Evolutionary conservation across 225 moss, liverwort and hornwort genomes (phyloP), one percentile per base, ranked within the genome.

Genomic region (Marchantia paleacea): DNA sequence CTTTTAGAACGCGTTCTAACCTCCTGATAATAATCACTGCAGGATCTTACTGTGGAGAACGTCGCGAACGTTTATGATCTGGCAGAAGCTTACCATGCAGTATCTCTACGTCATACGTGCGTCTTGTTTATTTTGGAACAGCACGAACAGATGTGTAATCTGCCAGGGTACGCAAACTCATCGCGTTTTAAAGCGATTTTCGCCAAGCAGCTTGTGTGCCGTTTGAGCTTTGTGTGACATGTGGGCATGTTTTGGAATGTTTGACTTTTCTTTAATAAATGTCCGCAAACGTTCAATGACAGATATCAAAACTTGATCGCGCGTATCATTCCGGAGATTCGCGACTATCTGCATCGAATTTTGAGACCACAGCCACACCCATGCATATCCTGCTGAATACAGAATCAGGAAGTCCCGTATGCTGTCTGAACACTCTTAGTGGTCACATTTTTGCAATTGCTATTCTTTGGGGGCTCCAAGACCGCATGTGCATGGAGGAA

Each of bases 61-160:
- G 97, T 99, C 70, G 85, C 92, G 66, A 91, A 88, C 80, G 91
- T 99, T 10, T 99, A 92, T 73, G 97, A 99, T 77, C 88, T 99
- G 89, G 93, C 95, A 70, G 97, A 99, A 85, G 92, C 97, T 52
- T 99, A 95, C 74, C 97, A 99, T 87, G 97, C 97, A 49, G 80
- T 93, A 30, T 95, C 93, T 75, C 92, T 97, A 29, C 86, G 93
- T 83, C 95, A 97, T 85, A 97, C 95, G 25, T 97, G 97, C 85
- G 94, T 97, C 55, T 80, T 97, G 82, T 95, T 92, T 64, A 95
- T 95, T 64, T 79, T 97, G 85, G 95, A 95, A 74, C 90, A 97
- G 70, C 95, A 97, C 63, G 97, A 93, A 79, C 93, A 92, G 72
- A 95, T 97, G 93, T 91, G 91, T 85, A 88, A 69, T 82, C 74